phyloP scores from a whole-genome alignment of 2,329 filamentous ascomycete genomes.

The Sporothrix brasiliensis region DNA sequence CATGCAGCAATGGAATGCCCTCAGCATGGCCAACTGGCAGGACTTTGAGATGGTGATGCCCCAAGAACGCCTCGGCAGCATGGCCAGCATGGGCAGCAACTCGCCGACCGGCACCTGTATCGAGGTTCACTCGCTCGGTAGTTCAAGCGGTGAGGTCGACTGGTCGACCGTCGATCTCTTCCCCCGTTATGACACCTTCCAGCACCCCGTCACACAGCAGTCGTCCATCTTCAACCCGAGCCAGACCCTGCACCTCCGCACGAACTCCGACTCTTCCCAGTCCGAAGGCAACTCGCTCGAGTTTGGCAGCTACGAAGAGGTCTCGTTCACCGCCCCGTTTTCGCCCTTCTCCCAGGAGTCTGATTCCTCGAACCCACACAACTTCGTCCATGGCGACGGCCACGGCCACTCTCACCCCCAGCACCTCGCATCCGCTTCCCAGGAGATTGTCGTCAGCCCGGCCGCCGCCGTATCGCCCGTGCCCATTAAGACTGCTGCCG shows the following conservation, averaged over 20 bases:
- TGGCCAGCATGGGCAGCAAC: slow-evolving; percentile 57
- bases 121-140: slow-evolving; percentile 80
- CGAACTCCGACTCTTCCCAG: slow-evolving; percentile 81
- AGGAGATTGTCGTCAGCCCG: slow-evolving; percentile 66
- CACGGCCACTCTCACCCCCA: slow-evolving; percentile 52
- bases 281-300: slow-evolving; percentile 69
- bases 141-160: slow-evolving; percentile 66
- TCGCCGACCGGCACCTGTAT: slow-evolving; percentile 80
- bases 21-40: slow-evolving; percentile 73
- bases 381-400: slow-evolving; percentile 63
- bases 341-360: slow-evolving; percentile 83
- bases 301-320: slow-evolving; percentile 80
- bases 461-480: slow-evolving; percentile 69
- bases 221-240: slow-evolving; percentile 86
- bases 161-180: slow-evolving; percentile 82
- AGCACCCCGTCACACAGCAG: slow-evolving; percentile 53
- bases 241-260: slow-evolving; percentile 85
- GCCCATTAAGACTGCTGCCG: slow-evolving; percentile 63
- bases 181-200: slow-evolving; percentile 69
- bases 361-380: slow-evolving; percentile 64
- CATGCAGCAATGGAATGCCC: slow-evolving; percentile 57
- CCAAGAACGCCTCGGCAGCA: slow-evolving; percentile 39
- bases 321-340: slow-evolving; percentile 63
- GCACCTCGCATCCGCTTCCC: slow-evolving; percentile 43
- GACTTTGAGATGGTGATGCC: slow-evolving; percentile 67